phyloP scores from a whole-genome alignment of 495 filamentous ascomycete genomes.

The Podospora comata region DNA sequence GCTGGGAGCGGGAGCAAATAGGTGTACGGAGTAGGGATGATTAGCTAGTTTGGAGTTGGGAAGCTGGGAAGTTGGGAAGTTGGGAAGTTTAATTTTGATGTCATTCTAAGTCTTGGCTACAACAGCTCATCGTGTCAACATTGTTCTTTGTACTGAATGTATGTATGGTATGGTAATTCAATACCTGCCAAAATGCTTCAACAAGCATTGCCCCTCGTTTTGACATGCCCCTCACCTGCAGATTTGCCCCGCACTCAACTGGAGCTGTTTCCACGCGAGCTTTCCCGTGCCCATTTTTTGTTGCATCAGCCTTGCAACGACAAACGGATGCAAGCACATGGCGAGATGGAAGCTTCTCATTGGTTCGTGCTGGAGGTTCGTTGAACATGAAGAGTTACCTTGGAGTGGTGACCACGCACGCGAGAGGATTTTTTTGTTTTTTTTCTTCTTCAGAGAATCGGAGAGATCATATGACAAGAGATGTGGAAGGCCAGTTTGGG shows the following conservation, averaged over 20 bases:
- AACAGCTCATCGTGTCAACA: background rate
- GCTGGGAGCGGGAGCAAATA: constrained; percentile 17
- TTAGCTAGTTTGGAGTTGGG: background rate
- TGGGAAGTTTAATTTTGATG: background rate
- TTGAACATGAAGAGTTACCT: background rate
- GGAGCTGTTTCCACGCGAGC: constrained; percentile 4
- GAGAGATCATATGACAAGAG: background rate
- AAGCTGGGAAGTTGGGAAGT: background rate
- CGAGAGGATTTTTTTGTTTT: background rate
- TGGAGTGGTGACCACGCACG: background rate
- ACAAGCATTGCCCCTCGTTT: background rate
- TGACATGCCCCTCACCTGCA: constrained; percentile 4
- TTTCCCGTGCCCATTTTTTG: constrained; percentile 1
- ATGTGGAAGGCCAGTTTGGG: background rate
- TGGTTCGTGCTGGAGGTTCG: constrained; percentile 17
- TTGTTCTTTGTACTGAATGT: background rate
- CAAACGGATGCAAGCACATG: constrained; percentile 29
- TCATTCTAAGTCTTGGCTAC: background rate
- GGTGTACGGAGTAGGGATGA: background rate
- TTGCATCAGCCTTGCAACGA: constrained; percentile 25
- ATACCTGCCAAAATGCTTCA: background rate
- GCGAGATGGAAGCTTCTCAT: constrained; percentile 21
- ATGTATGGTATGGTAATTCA: background rate
- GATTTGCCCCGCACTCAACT: constrained; percentile 25
- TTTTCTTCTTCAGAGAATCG: background rate